Evolutionary conservation across 352 stramenopile species (phyloP), one percentile per base, ranked within the genome.

Genomic region (Phytophthora agathidicida): DNA sequence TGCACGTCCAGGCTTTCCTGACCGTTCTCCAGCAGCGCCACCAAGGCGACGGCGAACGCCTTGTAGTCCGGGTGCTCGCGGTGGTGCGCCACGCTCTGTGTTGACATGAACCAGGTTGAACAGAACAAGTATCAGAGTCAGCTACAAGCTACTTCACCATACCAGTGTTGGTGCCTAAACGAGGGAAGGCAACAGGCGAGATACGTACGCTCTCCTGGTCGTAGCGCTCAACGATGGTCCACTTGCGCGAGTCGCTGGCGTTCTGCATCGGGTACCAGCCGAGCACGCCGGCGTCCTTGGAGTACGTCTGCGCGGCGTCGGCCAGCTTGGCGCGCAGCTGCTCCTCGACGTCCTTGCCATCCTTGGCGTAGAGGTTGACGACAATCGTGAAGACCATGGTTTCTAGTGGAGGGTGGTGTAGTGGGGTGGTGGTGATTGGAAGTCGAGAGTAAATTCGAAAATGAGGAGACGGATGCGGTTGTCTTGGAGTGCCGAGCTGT

Each of bases 191-290:
- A 37, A 24, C 6, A 32, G 30, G 1, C 26, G 7, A 13, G 39
- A n/a, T 33, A 64, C 55, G 55, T 57, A 64, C 55, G 55, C 49
- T 55, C 28, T 66, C 48, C 14, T 61, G 20, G 17, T 61, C 42
- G 49, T 61, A 66, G n/a, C 58, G 49, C 28, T 67, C 41, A 37
- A 60, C 43, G 41, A 67, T 58, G n/a, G 48, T 51, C 58, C 58
- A 67, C 42, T 67, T 67, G 50, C 49, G 50, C 16, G 58, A 17
- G 35, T 67, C 58, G 33, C 14, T 61, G 48, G 33, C 38, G 36
- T 28, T 50, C 42, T 61, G 58, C 33, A 67, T 32, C 13, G 50
- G 39, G 50, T 56, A 14, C 42, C 35, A 62, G 16, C 42, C 43
- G 33, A 61, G 28, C 33, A 61, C 43, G 23, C 43, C 23, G 28